phyloP scores from a whole-genome alignment of 225 moss, liverwort and hornwort species.

The Marchantia paleacea region DNA sequence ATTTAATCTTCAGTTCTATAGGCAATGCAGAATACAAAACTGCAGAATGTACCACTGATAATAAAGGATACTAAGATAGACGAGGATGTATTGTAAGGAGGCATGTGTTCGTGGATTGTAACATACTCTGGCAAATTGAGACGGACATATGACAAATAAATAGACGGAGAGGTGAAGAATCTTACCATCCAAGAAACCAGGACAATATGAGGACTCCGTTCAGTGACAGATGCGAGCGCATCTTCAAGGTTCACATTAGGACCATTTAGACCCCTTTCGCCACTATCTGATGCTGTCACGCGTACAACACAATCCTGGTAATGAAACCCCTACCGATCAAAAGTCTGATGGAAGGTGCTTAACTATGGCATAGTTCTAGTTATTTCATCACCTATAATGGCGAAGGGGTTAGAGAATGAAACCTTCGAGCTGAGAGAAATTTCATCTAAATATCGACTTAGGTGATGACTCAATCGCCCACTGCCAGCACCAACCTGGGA shows the following conservation, averaged over 20 bases:
- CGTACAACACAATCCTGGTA: constrained; percentile 61
- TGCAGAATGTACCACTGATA: too few species aligned
- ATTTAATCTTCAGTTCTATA: too few species aligned
- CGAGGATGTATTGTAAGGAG: too few species aligned
- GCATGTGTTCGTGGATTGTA: too few species aligned
- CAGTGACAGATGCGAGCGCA: constrained; percentile 57
- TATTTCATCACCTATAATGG: background rate
- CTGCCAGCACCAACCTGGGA: constrained; percentile 78
- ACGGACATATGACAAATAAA: background rate
- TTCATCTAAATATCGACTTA: constrained; percentile 43
- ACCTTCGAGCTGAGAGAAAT: constrained; percentile 47
- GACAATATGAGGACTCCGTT: constrained; percentile 52
- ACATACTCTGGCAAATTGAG: too few species aligned
- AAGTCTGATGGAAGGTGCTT: background rate
- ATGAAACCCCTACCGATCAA: constrained; percentile 18
- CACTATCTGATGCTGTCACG: constrained; percentile 78
- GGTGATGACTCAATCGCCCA: constrained; percentile 56
- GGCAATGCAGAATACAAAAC: too few species aligned
- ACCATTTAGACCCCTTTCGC: constrained; percentile 65
- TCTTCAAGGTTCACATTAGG: constrained; percentile 55
- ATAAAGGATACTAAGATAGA: too few species aligned
- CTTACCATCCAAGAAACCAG: constrained; percentile 90
- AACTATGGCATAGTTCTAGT: background rate
- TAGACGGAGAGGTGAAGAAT: background rate
- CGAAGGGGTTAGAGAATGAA: background rate